Conservation (phyloP, 768 basidiomycete genomes). For the Termitomyces bulborhizus region DNA sequence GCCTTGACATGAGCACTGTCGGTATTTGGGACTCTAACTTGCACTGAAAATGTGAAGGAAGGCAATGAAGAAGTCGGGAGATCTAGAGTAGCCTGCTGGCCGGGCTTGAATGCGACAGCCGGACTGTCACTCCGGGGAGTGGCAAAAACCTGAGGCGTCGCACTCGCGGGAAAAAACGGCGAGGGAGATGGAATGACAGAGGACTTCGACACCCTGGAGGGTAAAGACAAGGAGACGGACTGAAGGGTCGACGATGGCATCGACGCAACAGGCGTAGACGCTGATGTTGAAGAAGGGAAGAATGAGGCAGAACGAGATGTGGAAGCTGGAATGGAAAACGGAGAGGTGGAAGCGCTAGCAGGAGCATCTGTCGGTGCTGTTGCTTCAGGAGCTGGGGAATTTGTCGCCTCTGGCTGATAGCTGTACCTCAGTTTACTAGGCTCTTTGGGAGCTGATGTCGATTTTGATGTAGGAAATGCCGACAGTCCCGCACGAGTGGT, state of each 20-base stretch:
- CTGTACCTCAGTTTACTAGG: slow-evolving; percentile 76
- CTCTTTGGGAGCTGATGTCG: slow-evolving; percentile 57
- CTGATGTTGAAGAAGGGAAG: not conserved
- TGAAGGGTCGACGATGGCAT: not conserved
- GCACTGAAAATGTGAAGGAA: slow-evolving; percentile 27
- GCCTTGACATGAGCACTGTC: slow-evolving; percentile 19
- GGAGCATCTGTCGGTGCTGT: not conserved
- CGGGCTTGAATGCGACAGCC: not conserved
- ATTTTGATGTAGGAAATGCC: slow-evolving; percentile 32
- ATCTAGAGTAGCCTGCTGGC: slow-evolving; percentile 25
- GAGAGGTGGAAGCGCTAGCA: not conserved
- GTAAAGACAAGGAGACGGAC: not conserved
- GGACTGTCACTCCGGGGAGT: not conserved
- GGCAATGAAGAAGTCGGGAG: slow-evolving; percentile 26
- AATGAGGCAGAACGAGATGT: not conserved
- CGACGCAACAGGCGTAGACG: not conserved
- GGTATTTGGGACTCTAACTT: slow-evolving; percentile 16
- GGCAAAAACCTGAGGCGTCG: not conserved
- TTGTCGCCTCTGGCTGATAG: slow-evolving; percentile 46
- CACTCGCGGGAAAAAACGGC: not conserved
- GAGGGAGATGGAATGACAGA: not conserved
- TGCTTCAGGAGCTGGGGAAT: slow-evolving; percentile 14
- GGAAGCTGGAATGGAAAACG: not conserved
- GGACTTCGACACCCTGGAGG: not conserved
- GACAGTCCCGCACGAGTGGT: slow-evolving; percentile 14